Base-by-base conservation (phyloP, 805 yeast genomes). In the Vanderwaltozyma polyspora region DNA sequence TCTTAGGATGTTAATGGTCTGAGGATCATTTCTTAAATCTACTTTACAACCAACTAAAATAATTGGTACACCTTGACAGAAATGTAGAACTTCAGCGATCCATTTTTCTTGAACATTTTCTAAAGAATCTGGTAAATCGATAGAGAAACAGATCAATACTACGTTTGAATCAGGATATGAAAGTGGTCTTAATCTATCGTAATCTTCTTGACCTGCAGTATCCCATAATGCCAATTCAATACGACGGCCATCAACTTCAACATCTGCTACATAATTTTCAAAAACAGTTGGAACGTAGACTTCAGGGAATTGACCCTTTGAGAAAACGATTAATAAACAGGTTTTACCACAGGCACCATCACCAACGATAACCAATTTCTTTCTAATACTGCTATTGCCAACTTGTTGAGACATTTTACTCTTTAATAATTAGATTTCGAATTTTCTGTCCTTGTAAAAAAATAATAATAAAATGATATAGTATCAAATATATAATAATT, bases 261-360 rank as follows among this genome's bases (percentile, higher is more conserved):
- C 96, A 60, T 87, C 95, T 31, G 96, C 94, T 51, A 89, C 96
- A 62, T 89, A 89, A 69, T 87, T 91, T 62, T 89, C 98, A 55
- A 89, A 89, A 41, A 89, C 97, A 16, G 95, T 85, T 55, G 95
- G 95, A 32, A 86, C 95, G 57, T 85, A 85, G 43, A 84, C 89
- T 61, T 84, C 93, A 39, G 95, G 95, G 70, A 85, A 86, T 46
- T 78, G 83, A 55, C 85, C 94, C 66, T 79, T 84, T 50, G 81
- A 81, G 60, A 77, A 81, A 40, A 74, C 81, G 67, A 86, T 85
- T 60, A 85, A 70, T 51, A 85, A 67, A 73, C 94, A 86, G 6
- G 95, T 86, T 59, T 85, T 85, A 67, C 95, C 95, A 69, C 95
- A 86, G 38, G 94, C 94, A 75, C 95, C 95, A 62, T 85, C 95